phyloP scores from a whole-genome alignment of 2,329 filamentous ascomycete genomes.

The Myriosclerotinia curreyana region DNA sequence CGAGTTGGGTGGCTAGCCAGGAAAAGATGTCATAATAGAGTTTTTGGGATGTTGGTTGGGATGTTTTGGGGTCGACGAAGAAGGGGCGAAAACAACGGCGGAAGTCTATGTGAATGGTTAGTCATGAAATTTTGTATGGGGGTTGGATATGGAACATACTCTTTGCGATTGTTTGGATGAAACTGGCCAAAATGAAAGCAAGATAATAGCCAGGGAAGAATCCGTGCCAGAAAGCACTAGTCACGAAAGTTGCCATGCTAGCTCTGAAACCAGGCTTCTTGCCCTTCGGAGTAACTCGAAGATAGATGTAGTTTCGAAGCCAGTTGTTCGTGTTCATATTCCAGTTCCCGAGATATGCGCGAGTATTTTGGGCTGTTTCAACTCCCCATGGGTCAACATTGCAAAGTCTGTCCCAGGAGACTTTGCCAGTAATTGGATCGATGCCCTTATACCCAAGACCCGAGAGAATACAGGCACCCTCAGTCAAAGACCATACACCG shows the following conservation, averaged over 20 bases:
- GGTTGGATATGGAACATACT: constrained; percentile 55
- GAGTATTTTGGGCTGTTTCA: constrained; percentile 89
- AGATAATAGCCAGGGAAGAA: constrained; percentile 98
- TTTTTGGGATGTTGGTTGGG: constrained; percentile 66
- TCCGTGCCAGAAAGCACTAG: constrained; percentile 95
- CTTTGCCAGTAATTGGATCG: constrained; percentile 77
- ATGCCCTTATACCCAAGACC: constrained; percentile 94
- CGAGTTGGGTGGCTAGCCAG: constrained; percentile 73
- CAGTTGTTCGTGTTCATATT: constrained; percentile 99
- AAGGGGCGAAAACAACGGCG: constrained; percentile 88
- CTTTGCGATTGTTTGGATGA: constrained; percentile 91
- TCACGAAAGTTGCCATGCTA: constrained; percentile 88
- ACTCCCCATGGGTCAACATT: constrained; percentile 86
- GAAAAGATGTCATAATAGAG: constrained; percentile 81
- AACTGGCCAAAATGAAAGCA: constrained; percentile 81
- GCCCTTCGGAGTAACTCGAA: constrained; percentile 89
- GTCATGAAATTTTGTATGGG: background rate
- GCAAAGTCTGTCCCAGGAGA: constrained; percentile 84
- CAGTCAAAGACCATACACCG: constrained; percentile 88
- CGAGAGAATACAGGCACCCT: constrained; percentile 89
- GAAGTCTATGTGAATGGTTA: constrained; percentile 58
- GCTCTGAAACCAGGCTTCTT: constrained; percentile 96
- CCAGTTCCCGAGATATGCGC: constrained; percentile 87
- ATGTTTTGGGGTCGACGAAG: constrained; percentile 78
- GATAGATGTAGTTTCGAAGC: constrained; percentile 92